Evolutionary conservation across 257 asterid genomes (phyloP).

Genomic region (Capsicum chinense): DNA sequence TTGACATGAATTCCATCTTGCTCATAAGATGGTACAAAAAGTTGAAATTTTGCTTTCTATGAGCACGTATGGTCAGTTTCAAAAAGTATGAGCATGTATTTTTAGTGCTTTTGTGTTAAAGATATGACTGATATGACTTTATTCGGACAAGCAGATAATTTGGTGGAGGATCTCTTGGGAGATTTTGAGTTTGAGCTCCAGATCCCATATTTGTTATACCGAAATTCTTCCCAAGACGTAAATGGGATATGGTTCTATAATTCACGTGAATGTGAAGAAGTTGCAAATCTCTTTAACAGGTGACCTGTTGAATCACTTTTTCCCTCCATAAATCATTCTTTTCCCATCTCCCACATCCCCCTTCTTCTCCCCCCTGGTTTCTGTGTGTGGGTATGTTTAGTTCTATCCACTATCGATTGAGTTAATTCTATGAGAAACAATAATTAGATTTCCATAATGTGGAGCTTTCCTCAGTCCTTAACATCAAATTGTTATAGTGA

Average conservation of each 20-base stretch:
- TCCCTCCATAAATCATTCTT: not conserved
- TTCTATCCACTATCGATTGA: not conserved
- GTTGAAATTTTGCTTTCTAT: not conserved
- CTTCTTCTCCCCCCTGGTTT: not conserved
- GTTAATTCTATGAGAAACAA: not conserved
- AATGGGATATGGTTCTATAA: conserved; percentile 97
- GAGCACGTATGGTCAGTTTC: not conserved
- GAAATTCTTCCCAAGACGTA: conserved; percentile 82
- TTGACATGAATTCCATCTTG: not conserved
- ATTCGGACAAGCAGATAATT: conserved; percentile 66
- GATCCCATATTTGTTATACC: conserved; percentile 76
- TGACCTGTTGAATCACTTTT: conserved; percentile 34
- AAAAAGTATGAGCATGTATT: not conserved
- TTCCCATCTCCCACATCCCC: not conserved
- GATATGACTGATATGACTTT: conserved; percentile 29
- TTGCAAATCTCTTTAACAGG: conserved; percentile 85
- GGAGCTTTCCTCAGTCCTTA: not conserved
- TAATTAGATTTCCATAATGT: not conserved
- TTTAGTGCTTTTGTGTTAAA: not conserved
- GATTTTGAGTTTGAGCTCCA: conserved; percentile 89
- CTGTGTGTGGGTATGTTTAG: not conserved
- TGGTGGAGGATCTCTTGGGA: conserved; percentile 87
- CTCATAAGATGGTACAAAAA: not conserved
- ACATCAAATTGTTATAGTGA: not conserved
- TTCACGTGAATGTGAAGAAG: conserved; percentile 78